Evolutionary conservation across 2,329 filamentous ascomycete genomes (phyloP), one percentile per base, ranked within the genome.

Genomic region (Didymella sp.): DNA sequence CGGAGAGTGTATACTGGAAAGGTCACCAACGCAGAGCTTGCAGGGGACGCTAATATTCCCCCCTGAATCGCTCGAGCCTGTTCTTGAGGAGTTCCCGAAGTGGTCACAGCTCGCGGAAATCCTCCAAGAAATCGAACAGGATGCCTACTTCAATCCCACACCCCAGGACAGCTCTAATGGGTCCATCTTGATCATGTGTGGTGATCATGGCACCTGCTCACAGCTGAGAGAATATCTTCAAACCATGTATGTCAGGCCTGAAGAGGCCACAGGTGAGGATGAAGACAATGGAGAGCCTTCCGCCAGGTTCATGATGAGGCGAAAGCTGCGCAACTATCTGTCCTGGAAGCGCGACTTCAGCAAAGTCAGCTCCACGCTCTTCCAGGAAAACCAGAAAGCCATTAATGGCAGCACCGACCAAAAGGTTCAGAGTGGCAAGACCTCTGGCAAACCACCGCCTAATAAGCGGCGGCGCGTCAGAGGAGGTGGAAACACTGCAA

Each of bases 121-220:
- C 0, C 79, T 99, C 4, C 89, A 94, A 61, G 95, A 99, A 76
- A 96, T 99, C 65, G 95, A 98, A 69, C 86, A 89, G 50, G 93
- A 96, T 69, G 82, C 92, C 15, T 95, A 96, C 73, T 89, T 96
- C 69, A 93, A 96, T 61, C 89, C 91, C 6, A 79, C 82, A 8
- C 78, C 83, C n/a, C 83, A 85, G 53, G 92, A 95, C 73, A 91
- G 92, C 68, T 96, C 92, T 0, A 96, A 92, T 71, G 90, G 91
- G n/a, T 91, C 91, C 2, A 92, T 96, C 46, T 80, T 99, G 30
- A 91, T 99, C 73, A 98, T 99, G 95, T 98, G 94, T 72, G 89
- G 89, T 24, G 94, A 96, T 68, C 87, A 90, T 54, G 87, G 88
- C 53, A 96, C 92, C 8, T 96, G 91, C 70, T 85, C 89, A 13